Conservation (phyloP, 768 basidiomycete species). For the Crepidotus variabilis region DNA sequence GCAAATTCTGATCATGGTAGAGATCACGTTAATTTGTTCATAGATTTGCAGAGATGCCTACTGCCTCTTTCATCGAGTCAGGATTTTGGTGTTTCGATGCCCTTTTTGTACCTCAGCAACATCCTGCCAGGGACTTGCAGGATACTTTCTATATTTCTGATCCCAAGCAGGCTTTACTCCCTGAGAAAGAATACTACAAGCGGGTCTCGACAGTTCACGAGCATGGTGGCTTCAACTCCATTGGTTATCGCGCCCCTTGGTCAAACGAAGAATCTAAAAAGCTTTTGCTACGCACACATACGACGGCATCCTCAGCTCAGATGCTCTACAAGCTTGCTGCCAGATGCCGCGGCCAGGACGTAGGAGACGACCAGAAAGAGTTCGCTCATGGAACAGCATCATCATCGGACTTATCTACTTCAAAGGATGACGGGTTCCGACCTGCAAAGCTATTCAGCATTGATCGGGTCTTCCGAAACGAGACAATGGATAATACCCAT, state of each 20-base stretch:
- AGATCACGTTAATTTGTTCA: no score
- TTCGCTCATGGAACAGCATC: constrained; percentile 33
- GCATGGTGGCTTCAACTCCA: constrained; percentile 85
- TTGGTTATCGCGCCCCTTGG: constrained; percentile 98
- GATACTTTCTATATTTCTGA: constrained; percentile 99
- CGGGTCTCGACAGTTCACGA: constrained; percentile 82
- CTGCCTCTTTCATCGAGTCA: constrained; percentile 92
- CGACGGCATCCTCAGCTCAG: constrained; percentile 88
- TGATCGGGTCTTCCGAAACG: constrained; percentile 97
- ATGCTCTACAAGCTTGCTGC: constrained; percentile 96
- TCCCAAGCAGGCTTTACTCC: constrained; percentile 70
- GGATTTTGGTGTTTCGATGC: constrained; percentile 99
- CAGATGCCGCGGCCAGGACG: constrained; percentile 60
- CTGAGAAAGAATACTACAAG: constrained; percentile 80
- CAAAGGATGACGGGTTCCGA: constrained; percentile 67
- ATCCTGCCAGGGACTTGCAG: constrained; percentile 95
- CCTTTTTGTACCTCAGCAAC: constrained; percentile 97
- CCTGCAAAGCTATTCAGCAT: constrained; percentile 96
- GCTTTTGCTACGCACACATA: constrained; percentile 93
- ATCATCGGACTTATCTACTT: constrained; percentile 21
- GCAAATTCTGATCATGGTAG: no score
- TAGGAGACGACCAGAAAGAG: constrained; percentile 38
- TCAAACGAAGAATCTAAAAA: constrained; percentile 87
- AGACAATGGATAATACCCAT: constrained; percentile 98
- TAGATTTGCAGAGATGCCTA: constrained; percentile 99